Percentiles rank a stretch among this genome's conserved stretches.
Evolutionary conservation across 75 land plant species (phyloP).

Genomic region (Cupressus sempervirens): DNA sequence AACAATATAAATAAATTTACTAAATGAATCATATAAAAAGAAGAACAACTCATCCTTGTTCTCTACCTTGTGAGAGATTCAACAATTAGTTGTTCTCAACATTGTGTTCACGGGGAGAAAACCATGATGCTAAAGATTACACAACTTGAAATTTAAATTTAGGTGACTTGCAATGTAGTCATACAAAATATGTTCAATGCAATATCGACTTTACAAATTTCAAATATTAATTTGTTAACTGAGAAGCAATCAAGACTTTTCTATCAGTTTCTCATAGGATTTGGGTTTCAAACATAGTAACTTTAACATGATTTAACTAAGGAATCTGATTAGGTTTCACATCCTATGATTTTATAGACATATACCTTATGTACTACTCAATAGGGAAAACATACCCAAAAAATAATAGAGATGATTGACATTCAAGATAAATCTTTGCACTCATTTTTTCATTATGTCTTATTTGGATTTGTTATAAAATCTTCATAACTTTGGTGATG

Average conservation of each 20-base stretch:
- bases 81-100: too few relatives aligned
- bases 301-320: not conserved
- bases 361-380: not conserved
- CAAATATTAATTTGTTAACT: not conserved
- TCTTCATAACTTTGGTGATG: conserved; percentile 12
- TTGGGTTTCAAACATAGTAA: not conserved
- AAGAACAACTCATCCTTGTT: too few relatives aligned
- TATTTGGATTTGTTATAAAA: conserved; percentile 1
- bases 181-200: not conserved
- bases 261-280: not conserved
- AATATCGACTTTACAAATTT: not conserved
- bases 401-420: not conserved
- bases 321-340: not conserved
- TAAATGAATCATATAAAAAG: too few relatives aligned
- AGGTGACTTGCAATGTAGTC: not conserved
- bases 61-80: too few relatives aligned
- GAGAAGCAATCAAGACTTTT: not conserved
- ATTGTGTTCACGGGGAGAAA: too few relatives aligned
- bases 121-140: not conserved
- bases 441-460: not conserved
- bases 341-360: not conserved
- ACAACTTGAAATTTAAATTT: not conserved
- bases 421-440: not conserved
- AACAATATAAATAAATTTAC: too few relatives aligned
- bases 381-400: too few relatives aligned